Base-by-base conservation (phyloP, 2,329 filamentous ascomycete species). In the Magnaporthiopsis incrustans region DNA sequence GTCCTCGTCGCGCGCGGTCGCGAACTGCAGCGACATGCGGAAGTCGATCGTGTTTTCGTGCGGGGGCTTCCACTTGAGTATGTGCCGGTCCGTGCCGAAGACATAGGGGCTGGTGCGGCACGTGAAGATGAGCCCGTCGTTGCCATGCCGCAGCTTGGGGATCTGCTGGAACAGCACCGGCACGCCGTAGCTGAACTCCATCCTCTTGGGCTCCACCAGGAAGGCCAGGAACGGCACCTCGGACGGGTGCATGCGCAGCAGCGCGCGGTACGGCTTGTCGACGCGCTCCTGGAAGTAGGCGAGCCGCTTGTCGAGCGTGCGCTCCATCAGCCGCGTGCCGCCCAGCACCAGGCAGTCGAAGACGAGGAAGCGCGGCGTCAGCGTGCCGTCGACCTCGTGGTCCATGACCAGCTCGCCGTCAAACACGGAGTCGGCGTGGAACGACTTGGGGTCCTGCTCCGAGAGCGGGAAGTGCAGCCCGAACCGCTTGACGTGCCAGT, bases 81-180 rank as follows among this genome's bases (percentile, higher is more conserved):
- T 99, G 74, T 97, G 89, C 61, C 86, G 85, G 76, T 99, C 95
- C 15, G 95, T 99, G 69, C 95, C 95, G 68, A 90, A 89, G 70
- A 89, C 88, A 79, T 99, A 99, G 12, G 89, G 84, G 25, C 91
- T 92, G 70, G 87, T 89, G 67, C 91, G 87, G 77, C 94, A 97
- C n/a, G 95, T 98, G 77, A 98, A 99, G 72, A 99, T 97, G 60
- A 99, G 83, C 7, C 95, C 95, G 74, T 99, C 95, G 74, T 97
- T 98, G 67, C 94, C 93, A 73, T 99, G 95, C 69, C 88, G 89
- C 50, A 99, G 84, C 57, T 82, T 87, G 1, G 92, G 93, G 59
- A 96, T 86, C 65, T 93, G 84, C 69, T 88, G 86, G 79, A 99
- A 97, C 89, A 98, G 96, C 85, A 90, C 90, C 72, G 92, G 88